These are phyloP conservation scores for Wickerhamomyces kurtzmanii DNA, from an alignment of 805 yeast species.

Conservation along the genomic window DNA sequence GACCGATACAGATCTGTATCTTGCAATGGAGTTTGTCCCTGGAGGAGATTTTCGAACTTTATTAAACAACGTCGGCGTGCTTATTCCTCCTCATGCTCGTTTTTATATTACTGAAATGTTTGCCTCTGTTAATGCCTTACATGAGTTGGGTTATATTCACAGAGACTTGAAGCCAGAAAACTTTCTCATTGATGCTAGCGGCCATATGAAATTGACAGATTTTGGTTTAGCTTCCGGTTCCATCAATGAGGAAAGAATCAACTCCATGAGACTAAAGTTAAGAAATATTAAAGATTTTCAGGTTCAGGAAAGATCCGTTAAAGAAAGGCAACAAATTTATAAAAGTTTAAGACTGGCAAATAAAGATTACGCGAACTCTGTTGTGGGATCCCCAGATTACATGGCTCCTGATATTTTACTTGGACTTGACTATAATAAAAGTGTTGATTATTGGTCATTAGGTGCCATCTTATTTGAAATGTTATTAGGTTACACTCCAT, in stretches of 20 bases:
- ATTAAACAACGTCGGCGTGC: slow-evolving; percentile 83
- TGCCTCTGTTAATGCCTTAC: slow-evolving; percentile 86
- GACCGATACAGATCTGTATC: slow-evolving; percentile 77
- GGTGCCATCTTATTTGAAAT: slow-evolving; percentile 98
- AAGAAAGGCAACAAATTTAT: slow-evolving; percentile 82
- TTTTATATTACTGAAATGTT: slow-evolving; percentile 96
- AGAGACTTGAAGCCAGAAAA: slow-evolving; percentile 95
- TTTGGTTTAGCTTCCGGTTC: slow-evolving; percentile 97
- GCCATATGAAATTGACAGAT: slow-evolving; percentile 90
- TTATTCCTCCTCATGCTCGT: slow-evolving; percentile 91
- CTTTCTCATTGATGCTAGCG: slow-evolving; percentile 79
- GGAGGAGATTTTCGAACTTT: slow-evolving; percentile 98
- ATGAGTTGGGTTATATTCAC: slow-evolving; percentile 92
- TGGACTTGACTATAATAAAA: slow-evolving; percentile 87
- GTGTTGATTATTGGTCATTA: slow-evolving; percentile 97
- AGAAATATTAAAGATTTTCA: slow-evolving; percentile 71
- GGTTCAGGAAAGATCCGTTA: slow-evolving; percentile 57
- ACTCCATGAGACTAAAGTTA: slow-evolving; percentile 70
- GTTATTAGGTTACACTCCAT: slow-evolving; percentile 94
- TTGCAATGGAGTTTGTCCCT: slow-evolving; percentile 99
- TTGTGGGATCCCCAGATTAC: slow-evolving; percentile 97
- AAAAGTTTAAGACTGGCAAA: slow-evolving; percentile 67
- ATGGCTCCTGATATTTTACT: slow-evolving; percentile 93
- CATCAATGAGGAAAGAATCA: slow-evolving; percentile 85
- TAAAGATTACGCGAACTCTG: slow-evolving; percentile 83